Conservation (phyloP, 257 asterid species). For the Penstemon newberryi region DNA sequence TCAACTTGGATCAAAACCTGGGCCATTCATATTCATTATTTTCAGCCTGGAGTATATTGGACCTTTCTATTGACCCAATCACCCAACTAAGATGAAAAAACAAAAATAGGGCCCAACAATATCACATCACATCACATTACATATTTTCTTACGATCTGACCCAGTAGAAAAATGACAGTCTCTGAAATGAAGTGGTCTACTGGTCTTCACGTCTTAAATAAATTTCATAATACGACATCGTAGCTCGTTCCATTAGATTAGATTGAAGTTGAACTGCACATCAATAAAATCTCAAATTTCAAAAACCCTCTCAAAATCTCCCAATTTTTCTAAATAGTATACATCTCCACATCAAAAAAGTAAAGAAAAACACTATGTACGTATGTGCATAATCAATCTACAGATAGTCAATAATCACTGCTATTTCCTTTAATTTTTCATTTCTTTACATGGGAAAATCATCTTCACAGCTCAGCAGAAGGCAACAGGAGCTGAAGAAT, state of each 20-base stretch:
- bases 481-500: constrained; percentile 26
- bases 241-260: background rate
- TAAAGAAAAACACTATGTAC: no score
- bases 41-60: background rate
- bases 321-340: constrained; percentile 3
- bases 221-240: no score
- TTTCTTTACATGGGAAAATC: constrained; percentile 29
- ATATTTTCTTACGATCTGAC: no score
- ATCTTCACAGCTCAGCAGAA: constrained; percentile 26
- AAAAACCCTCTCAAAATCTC: constrained; percentile 24
- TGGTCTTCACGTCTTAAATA: no score
- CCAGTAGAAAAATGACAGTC: no score
- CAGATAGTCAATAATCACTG: no score
- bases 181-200: no score
- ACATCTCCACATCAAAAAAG: background rate
- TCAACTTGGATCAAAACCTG: no score
- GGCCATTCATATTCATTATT: no score
- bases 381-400: no score
- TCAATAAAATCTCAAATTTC: background rate
- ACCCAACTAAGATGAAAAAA: background rate
- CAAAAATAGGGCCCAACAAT: background rate
- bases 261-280: background rate
- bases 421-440: background rate
- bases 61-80: background rate
- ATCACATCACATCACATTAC: no score